Evolutionary conservation across 345 rosid genomes (phyloP), one percentile per base, ranked within the genome.

Genomic region (Citrus australasica): DNA sequence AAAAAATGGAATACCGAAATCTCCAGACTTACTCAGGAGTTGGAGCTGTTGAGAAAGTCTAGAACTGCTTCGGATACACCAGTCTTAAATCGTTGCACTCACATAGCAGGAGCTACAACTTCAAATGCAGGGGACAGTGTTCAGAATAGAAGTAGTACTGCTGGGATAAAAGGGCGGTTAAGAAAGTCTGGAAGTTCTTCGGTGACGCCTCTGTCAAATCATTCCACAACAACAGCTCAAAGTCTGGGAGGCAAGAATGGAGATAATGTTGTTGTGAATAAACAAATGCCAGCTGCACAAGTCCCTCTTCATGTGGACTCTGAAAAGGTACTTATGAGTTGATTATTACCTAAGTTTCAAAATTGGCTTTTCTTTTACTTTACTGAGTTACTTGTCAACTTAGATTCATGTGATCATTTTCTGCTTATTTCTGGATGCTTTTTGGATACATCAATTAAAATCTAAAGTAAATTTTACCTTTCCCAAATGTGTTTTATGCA

Each of bases 21-120:
- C 74, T 79, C 81, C 16, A 86, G 78, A 75, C 91, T 89, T 65
- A 76, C 91, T n/a, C 82, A 42, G 81, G 89, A 89, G 60, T 30
- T 90, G 66, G 92, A 90, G 73, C 77, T 80, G 38, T 56, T 87
- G 53, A 90, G 82, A 78, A 92, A 90, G 76, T 79, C 87, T 51
- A 81, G 79, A 80, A 67, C 55, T 71, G 55, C 80, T 64, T 75
- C 73, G 25, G 76, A 63, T 67, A 90, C 91, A 24, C 92, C 94
- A 33, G 75, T 79, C 30, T 59, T 91, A 81, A 86, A 79, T 25
- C 83, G 76, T 76, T 86, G 93, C 78, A 78, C 78, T 76, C 86
- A 92, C 78, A 76, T 80, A 5, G 71, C 79, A 71, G 56, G 79
- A 58, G 33, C 76, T 68, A 83, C 69, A 84, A 78, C 75, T 79